A percentile compares a stretch with the other conserved stretches of the same genome.
phyloP scores from a whole-genome alignment of 1,139 yeast genomes.

The Candida pseudoviswanathii region DNA sequence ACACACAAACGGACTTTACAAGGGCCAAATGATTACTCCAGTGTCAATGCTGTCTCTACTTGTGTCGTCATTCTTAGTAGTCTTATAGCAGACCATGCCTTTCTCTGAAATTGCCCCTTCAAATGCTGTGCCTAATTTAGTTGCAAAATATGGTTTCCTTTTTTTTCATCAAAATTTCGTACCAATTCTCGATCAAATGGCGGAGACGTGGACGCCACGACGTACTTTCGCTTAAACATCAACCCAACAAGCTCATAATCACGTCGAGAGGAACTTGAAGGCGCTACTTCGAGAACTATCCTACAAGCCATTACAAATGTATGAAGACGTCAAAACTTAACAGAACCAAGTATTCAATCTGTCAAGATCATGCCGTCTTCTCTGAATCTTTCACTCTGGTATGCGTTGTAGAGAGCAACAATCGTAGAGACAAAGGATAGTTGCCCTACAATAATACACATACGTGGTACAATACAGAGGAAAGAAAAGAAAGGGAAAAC shows the following conservation, averaged over 20 bases:
- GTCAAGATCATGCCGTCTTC: constrained; percentile 6
- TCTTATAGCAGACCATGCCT: not conserved
- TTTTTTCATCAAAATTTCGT: not conserved
- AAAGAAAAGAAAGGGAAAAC: constrained; percentile 12
- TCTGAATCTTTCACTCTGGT: constrained; percentile 45
- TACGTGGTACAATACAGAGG: constrained; percentile 49
- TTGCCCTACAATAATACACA: constrained; percentile 59
- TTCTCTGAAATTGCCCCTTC: not conserved
- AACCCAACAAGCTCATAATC: too few species aligned
- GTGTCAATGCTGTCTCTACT: too few species aligned
- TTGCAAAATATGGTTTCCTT: not conserved
- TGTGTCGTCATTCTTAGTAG: too few species aligned
- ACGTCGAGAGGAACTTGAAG: too few species aligned
- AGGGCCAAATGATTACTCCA: too few species aligned
- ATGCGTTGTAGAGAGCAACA: constrained; percentile 57
- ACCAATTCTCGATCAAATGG: not conserved
- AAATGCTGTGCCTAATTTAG: too few species aligned
- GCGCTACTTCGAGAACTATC: too few species aligned
- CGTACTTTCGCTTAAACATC: too few species aligned
- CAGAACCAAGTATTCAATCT: not conserved
- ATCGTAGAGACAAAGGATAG: constrained; percentile 31
- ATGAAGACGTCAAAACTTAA: constrained; percentile 7
- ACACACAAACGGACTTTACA: too few species aligned
- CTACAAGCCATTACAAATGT: not conserved
- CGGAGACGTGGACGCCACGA: too few species aligned